A percentile compares a stretch with the other conserved stretches of the same genome.
Evolutionary conservation across 1,284 basidiomycete genomes (phyloP).

Genomic region (Puccinia triticina): DNA sequence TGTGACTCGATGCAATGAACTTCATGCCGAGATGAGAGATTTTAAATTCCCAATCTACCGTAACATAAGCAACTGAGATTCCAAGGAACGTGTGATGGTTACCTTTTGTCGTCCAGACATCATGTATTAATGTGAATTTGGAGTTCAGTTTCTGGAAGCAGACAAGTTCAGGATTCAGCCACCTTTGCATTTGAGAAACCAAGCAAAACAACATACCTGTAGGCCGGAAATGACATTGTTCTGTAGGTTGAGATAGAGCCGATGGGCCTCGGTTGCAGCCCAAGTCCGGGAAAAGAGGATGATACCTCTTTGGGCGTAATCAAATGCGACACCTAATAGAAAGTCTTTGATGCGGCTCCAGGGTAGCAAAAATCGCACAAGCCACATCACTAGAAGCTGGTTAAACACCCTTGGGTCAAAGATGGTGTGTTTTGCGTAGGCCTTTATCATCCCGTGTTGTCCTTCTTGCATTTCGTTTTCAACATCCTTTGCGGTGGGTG

Average conservation of each 20-base stretch:
- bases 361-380: no score
- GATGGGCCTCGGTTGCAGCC: constrained; percentile 17
- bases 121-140: no score
- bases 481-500: neutral
- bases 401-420: constrained; percentile 2
- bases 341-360: no score
- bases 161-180: neutral
- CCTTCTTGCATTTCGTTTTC: neutral
- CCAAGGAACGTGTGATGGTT: constrained; percentile 26
- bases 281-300: neutral
- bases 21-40: constrained; percentile 18
- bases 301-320: neutral
- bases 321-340: no score
- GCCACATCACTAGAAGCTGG: neutral
- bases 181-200: neutral
- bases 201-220: neutral
- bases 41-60: neutral
- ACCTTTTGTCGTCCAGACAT: constrained; percentile 30
- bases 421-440: neutral
- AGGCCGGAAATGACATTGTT: neutral
- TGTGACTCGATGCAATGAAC: no score
- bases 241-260: no score
- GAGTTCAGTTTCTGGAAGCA: neutral
- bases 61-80: constrained; percentile 24
- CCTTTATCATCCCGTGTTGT: neutral